Conservation (phyloP, 305 asterid genomes). For the Andrographis paniculata region DNA sequence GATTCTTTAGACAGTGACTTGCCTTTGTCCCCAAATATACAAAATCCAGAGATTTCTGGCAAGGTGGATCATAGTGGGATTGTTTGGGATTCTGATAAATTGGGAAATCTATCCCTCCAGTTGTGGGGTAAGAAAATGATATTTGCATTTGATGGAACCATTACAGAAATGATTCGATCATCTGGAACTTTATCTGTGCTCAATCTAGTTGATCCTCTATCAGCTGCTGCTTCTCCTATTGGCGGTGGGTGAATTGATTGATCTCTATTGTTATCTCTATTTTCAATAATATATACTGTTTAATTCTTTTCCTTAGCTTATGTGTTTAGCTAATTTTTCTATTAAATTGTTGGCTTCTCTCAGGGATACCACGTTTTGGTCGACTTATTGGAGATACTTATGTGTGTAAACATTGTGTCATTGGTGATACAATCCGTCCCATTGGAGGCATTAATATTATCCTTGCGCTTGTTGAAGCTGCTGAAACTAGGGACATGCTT, state of each 20-base stretch:
- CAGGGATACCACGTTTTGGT: conserved; percentile 99
- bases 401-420: conserved; percentile 85
- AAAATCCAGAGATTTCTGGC: conserved; percentile 62
- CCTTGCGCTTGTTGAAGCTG: conserved; percentile 96
- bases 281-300: conserved; percentile 8
- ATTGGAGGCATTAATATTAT: conserved; percentile 95
- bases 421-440: conserved; percentile 88
- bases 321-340: conserved; percentile 15
- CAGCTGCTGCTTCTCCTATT: conserved; percentile 99
- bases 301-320: conserved; percentile 7
- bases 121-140: conserved; percentile 89
- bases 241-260: conserved; percentile 59
- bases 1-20: conserved; percentile 89
- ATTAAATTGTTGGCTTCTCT: conserved; percentile 22
- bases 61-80: conserved; percentile 86
- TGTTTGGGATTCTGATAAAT: conserved; percentile 95
- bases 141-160: conserved; percentile 98
- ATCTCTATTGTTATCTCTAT: neutral
- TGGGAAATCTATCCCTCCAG: conserved; percentile 77
- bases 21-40: conserved; percentile 52
- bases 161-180: conserved; percentile 74
- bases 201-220: conserved; percentile 97
- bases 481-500: conserved; percentile 98
- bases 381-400: conserved; percentile 85
- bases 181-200: conserved; percentile 90